These are phyloP conservation scores for Bromus sterilis DNA, from an alignment of 176 grass and related monocot species.

Conservation along the genomic window DNA sequence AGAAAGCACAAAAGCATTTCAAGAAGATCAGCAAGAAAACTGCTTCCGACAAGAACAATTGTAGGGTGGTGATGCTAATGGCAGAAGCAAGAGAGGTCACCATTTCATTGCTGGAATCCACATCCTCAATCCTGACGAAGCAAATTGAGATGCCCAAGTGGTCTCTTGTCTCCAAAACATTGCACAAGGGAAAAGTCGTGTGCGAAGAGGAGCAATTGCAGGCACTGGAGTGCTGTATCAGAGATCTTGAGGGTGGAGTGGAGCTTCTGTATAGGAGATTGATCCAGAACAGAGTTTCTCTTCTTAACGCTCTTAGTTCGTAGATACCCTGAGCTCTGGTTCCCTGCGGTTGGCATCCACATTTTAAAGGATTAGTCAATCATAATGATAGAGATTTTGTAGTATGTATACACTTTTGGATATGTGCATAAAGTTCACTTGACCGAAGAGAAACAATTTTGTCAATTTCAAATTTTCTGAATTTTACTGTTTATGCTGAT, in stretches of 20 bases:
- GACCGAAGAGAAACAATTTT: background rate
- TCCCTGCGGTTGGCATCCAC: conserved; percentile 13
- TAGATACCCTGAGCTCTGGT: background rate
- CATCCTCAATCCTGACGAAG: too few species aligned
- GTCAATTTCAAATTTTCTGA: background rate
- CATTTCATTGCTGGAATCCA: too few species aligned
- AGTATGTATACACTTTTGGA: background rate
- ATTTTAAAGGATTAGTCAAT: conserved; percentile 27
- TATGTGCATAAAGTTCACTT: too few species aligned
- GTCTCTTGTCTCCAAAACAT: too few species aligned
- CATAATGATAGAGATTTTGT: background rate
- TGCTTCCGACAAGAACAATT: too few species aligned
- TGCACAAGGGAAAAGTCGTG: too few species aligned
- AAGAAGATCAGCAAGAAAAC: too few species aligned
- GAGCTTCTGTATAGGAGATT: conserved; percentile 30
- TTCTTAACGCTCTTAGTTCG: conserved; percentile 35
- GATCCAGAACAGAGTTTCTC: conserved; percentile 46
- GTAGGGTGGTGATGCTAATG: too few species aligned
- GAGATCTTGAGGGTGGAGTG: conserved; percentile 18
- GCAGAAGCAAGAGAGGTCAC: conserved; percentile 17
- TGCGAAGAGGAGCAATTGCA: too few species aligned
- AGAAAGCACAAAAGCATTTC: too few species aligned
- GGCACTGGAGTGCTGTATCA: too few species aligned
- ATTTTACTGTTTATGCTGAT: background rate
- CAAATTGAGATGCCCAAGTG: too few species aligned